Evolutionary conservation across 306 rosid species (phyloP).

Genomic region (Inga oerstediana): DNA sequence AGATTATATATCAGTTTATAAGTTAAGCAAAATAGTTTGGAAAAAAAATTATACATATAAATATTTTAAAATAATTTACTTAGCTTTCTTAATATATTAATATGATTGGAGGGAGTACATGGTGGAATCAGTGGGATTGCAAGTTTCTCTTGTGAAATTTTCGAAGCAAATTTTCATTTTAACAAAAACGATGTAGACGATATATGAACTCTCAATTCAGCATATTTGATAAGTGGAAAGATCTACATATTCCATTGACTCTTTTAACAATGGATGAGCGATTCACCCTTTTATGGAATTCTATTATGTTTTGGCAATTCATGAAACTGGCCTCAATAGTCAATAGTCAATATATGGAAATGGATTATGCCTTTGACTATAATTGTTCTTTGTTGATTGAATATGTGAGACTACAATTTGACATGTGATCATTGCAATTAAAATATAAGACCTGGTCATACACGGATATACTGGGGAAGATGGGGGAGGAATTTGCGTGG

Average conservation of each 20-base stretch:
- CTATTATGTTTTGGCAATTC: not conserved
- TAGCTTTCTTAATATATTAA: too few species aligned
- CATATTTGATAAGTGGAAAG: too few species aligned
- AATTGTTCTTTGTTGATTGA: not conserved
- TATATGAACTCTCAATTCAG: too few species aligned
- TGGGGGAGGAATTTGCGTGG: not conserved
- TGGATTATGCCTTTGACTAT: not conserved
- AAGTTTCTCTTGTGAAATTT: too few species aligned
- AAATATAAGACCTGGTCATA: not conserved
- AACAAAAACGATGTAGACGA: too few species aligned
- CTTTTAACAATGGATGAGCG: not conserved
- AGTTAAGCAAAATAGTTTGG: too few species aligned
- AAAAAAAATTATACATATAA: too few species aligned
- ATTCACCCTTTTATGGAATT: not conserved
- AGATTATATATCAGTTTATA: too few species aligned
- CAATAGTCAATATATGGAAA: not conserved
- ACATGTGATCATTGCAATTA: not conserved
- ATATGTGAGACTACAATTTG: not conserved
- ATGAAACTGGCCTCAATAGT: not conserved
- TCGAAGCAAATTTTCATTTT: too few species aligned
- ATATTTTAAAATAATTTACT: too few species aligned
- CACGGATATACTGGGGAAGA: not conserved
- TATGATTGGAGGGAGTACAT: too few species aligned
- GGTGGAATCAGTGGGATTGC: too few species aligned
- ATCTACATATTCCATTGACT: not conserved